Base-by-base conservation (phyloP, 2,329 filamentous ascomycete species). In the Penicillium nordicum region DNA sequence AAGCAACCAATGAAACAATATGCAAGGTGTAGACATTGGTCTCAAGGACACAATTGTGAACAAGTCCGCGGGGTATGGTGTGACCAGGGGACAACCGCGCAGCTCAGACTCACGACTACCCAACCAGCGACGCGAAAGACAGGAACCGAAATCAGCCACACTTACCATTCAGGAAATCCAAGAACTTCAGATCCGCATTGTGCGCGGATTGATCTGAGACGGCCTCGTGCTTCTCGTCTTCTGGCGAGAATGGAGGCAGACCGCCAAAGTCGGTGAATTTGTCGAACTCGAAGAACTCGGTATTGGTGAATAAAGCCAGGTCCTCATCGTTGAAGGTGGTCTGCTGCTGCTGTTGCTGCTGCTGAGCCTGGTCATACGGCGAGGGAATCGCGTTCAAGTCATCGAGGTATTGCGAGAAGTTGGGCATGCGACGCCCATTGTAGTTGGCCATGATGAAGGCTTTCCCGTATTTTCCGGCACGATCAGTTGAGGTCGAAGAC, bases 361-460 rank as follows among this genome's bases (percentile, higher is more conserved):
- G 77, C 41, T 74, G 71, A 29, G 82, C 82, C 59, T 87, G 80
- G 52, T 88, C 83, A 66, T 86, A 84, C 59, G 88, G 79, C 59
- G 86, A 79, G 2, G 82, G 82, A 54, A 88, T 79, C 44, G 82
- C 84, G 79, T 96, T 96, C 68, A 97, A 81, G 65, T 92, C 88
- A 68, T 90, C 88, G 63, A 97, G 82, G 78, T 94, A 96, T 70
- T 92, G 88, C 70, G 91, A 92, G 76, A 96, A 89, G 74, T 96
- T 96, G 69, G 90, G 88, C 67, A 84, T 89, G 71, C 88, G 86
- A 60, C 90, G 88, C 70, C 87, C 88, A 75, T 83, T 86, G 82
- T 86, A 92, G 72, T 80, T 83, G 73, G 89, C 85, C 88, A 92
- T 92, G 68, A 53, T 68, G 65, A 43, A 21, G 16, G 5, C 5